Conservation (phyloP, 495 filamentous ascomycete species). For the Diplogelasinospora grovesii region DNA sequence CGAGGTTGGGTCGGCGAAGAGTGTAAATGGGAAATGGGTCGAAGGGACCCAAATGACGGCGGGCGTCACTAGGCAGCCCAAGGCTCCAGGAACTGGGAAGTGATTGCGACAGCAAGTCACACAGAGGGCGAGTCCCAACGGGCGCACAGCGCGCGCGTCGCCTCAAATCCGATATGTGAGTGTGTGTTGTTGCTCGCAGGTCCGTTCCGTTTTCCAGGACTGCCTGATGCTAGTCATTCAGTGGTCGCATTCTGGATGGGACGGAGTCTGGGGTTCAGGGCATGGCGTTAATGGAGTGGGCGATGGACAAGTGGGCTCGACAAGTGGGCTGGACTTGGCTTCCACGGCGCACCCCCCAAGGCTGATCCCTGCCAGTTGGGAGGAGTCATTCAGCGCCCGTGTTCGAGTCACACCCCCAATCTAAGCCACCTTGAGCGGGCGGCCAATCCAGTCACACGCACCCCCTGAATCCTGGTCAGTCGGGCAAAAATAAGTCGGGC, state of each 20-base stretch:
- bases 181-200: conserved; percentile 5
- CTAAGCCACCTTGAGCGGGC: conserved; percentile 5
- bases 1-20: background rate
- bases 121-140: conserved; percentile 8
- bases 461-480: conserved; percentile 1
- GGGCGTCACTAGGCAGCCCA: conserved; percentile 9
- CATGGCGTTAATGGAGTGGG: conserved; percentile 2
- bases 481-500: conserved; percentile 19
- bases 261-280: conserved; percentile 20
- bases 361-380: conserved; percentile 6
- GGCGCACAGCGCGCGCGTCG: conserved; percentile 20
- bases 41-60: conserved; percentile 2
- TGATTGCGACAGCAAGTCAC: conserved; percentile 24
- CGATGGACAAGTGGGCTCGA: background rate
- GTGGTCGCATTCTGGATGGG: conserved; percentile 4
- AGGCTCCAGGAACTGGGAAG: conserved; percentile 13
- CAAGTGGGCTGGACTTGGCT: conserved; percentile 7
- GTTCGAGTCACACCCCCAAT: conserved; percentile 19
- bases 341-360: background rate
- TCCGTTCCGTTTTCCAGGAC: conserved; percentile 4
- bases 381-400: conserved; percentile 19
- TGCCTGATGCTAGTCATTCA: conserved; percentile 5
- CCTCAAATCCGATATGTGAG: conserved; percentile 9
- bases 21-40: background rate
- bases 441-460: conserved; percentile 6